Percentiles rank a stretch among this genome's conserved stretches.
Evolutionary conservation across 2,329 filamentous ascomycete genomes (phyloP).

Genomic region (Amauroascus niger): DNA sequence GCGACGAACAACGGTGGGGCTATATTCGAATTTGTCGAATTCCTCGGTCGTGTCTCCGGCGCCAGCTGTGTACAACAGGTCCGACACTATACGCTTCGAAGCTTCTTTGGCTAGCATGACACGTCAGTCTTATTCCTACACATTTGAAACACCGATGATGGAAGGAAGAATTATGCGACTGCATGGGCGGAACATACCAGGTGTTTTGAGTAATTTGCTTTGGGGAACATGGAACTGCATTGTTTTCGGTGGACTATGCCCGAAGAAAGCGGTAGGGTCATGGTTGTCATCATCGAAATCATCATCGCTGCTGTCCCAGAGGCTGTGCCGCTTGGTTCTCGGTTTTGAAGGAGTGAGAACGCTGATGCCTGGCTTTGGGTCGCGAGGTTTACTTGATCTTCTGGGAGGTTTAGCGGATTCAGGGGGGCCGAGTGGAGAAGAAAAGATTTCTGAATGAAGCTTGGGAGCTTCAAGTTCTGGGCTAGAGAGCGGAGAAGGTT

Average conservation of each 20-base stretch:
- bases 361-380: conserved; percentile 66
- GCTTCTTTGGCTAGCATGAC: conserved; percentile 39
- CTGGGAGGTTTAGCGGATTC: conserved; percentile 25
- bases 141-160: neutral
- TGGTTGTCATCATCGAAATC: conserved; percentile 52
- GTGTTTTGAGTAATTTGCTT: conserved; percentile 41
- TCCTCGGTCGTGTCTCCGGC: conserved; percentile 26
- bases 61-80: conserved; percentile 38
- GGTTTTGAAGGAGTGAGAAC: conserved; percentile 62
- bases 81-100: conserved; percentile 41
- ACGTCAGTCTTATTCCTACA: neutral
- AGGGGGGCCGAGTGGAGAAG: conserved; percentile 53
- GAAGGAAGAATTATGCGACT: neutral
- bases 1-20: conserved; percentile 39
- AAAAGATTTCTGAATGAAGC: conserved; percentile 75
- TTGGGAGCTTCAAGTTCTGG: conserved; percentile 73
- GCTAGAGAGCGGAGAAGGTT: conserved; percentile 57
- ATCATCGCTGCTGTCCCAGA: conserved; percentile 68
- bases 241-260: conserved; percentile 78
- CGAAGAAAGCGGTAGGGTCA: conserved; percentile 50
- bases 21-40: conserved; percentile 32
- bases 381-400: conserved; percentile 45
- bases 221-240: conserved; percentile 46
- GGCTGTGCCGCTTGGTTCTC: conserved; percentile 23
- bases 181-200: conserved; percentile 28